phyloP scores from a whole-genome alignment of 2,329 filamentous ascomycete genomes.

The Penicillium brevicompactum region DNA sequence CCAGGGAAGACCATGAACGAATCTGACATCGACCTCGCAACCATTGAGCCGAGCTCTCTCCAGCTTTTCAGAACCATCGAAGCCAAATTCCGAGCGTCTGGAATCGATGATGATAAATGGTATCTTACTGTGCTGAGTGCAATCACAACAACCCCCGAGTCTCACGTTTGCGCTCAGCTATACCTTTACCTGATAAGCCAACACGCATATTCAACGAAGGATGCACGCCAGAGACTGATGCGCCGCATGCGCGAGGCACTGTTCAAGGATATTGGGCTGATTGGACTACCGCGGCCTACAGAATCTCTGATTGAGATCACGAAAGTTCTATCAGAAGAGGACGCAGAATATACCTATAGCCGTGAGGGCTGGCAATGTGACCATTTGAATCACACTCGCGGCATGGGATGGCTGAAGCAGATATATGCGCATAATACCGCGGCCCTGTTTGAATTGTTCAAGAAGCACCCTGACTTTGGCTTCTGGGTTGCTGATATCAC shows the following conservation, averaged over 20 bases:
- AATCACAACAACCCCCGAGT: constrained; percentile 50
- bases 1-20: neutral
- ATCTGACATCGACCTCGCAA: constrained; percentile 2
- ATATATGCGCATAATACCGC: constrained; percentile 54
- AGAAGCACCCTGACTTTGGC: constrained; percentile 53
- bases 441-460: constrained; percentile 21
- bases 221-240: constrained; percentile 12
- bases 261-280: constrained; percentile 56
- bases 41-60: constrained; percentile 3
- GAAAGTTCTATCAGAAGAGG: constrained; percentile 52
- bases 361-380: constrained; percentile 61
- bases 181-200: constrained; percentile 56
- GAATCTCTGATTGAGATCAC: constrained; percentile 58
- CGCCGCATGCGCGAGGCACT: constrained; percentile 52
- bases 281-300: constrained; percentile 61
- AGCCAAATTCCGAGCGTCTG: constrained; percentile 11
- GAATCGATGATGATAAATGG: constrained; percentile 17
- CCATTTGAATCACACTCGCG: constrained; percentile 52
- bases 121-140: constrained; percentile 34
- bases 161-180: constrained; percentile 51
- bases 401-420: constrained; percentile 54
- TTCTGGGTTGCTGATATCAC: constrained; percentile 71
- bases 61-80: constrained; percentile 12
- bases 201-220: constrained; percentile 40
- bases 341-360: constrained; percentile 54